Percentiles rank a stretch among this genome's conserved stretches.
These are phyloP conservation scores for Pseudevernia furfuracea DNA, from an alignment of 495 filamentous ascomycete species.

Conservation along the genomic window DNA sequence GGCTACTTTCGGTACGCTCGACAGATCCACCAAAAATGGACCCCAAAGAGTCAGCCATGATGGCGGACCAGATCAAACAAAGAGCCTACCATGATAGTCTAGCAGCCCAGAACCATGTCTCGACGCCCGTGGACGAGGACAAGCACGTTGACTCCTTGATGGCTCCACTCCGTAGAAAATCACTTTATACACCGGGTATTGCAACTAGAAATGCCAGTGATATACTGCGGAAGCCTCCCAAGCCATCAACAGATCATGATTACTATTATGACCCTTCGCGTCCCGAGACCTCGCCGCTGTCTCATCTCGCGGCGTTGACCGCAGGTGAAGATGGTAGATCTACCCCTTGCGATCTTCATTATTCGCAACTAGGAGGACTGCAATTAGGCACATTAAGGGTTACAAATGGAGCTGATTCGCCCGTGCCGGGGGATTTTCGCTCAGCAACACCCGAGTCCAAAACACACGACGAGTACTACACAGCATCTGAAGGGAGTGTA, in stretches of 20 bases:
- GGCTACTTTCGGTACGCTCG: slow-evolving; percentile 5
- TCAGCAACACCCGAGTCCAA: slow-evolving; percentile 11
- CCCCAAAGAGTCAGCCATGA: slow-evolving; percentile 18
- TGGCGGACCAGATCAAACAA: slow-evolving; percentile 26
- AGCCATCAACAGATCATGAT: slow-evolving; percentile 19
- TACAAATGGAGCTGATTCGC: slow-evolving; percentile 42
- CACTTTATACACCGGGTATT: slow-evolving; percentile 43
- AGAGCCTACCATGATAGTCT: slow-evolving; percentile 24
- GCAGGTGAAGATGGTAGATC: slow-evolving; percentile 25
- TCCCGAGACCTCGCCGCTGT: slow-evolving; percentile 23
- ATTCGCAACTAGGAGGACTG: slow-evolving; percentile 44
- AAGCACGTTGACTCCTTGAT: slow-evolving; percentile 28
- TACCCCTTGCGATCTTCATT: slow-evolving; percentile 39
- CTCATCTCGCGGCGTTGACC: slow-evolving; percentile 21
- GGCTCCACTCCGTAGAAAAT: slow-evolving; percentile 42
- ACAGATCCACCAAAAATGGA: slow-evolving; percentile 15
- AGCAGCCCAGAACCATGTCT: slow-evolving; percentile 25
- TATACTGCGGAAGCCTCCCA: slow-evolving; percentile 27
- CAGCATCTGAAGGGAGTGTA: slow-evolving; percentile 21
- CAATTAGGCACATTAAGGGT: slow-evolving; percentile 44
- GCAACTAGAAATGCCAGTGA: slow-evolving; percentile 39
- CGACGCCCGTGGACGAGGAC: slow-evolving; percentile 25
- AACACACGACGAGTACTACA: slow-evolving; percentile 17
- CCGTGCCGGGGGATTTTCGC: slow-evolving; percentile 34
- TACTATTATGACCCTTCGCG: slow-evolving; percentile 25